Evolutionary conservation across 495 filamentous ascomycete genomes (phyloP).

Genomic region (Penicillium verhagenii): DNA sequence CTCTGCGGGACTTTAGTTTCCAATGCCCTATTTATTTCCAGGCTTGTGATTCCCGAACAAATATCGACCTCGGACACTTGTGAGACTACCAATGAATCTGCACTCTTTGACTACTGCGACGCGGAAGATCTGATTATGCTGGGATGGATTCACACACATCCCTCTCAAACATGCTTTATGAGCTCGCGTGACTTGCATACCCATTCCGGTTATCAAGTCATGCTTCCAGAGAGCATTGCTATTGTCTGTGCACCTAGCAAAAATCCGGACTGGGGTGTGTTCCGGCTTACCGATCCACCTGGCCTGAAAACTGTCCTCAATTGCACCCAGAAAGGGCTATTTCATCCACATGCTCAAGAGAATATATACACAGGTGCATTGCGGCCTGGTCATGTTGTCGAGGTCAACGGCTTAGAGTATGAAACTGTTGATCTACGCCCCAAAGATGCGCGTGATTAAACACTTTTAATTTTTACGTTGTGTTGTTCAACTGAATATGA

Average conservation of each 20-base stretch:
- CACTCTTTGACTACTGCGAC: conserved; percentile 84
- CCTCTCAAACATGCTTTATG: conserved; percentile 96
- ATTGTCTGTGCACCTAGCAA: conserved; percentile 92
- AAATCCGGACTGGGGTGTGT: conserved; percentile 83
- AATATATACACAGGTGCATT: conserved; percentile 85
- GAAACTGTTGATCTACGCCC: conserved; percentile 76
- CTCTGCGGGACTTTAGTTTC: conserved; percentile 87
- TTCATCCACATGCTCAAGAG: conserved; percentile 73
- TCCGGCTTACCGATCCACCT: conserved; percentile 89
- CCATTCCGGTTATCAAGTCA: conserved; percentile 86
- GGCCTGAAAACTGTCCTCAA: conserved; percentile 75
- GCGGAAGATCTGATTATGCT: conserved; percentile 81
- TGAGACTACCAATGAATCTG: conserved; percentile 82
- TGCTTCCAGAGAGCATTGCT: conserved; percentile 92
- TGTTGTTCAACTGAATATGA: conserved; percentile 13
- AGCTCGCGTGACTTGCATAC: conserved; percentile 92
- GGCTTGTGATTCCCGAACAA: conserved; percentile 88
- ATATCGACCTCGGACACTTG: conserved; percentile 87
- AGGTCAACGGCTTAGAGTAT: conserved; percentile 70
- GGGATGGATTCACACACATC: conserved; percentile 98
- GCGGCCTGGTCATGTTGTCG: conserved; percentile 81
- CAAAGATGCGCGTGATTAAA: conserved; percentile 21
- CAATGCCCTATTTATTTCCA: conserved; percentile 88
- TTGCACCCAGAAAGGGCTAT: conserved; percentile 73
- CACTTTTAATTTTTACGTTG: background rate